Conservation (phyloP, 78 protist species). For the Dictyostelium citrinum region DNA sequence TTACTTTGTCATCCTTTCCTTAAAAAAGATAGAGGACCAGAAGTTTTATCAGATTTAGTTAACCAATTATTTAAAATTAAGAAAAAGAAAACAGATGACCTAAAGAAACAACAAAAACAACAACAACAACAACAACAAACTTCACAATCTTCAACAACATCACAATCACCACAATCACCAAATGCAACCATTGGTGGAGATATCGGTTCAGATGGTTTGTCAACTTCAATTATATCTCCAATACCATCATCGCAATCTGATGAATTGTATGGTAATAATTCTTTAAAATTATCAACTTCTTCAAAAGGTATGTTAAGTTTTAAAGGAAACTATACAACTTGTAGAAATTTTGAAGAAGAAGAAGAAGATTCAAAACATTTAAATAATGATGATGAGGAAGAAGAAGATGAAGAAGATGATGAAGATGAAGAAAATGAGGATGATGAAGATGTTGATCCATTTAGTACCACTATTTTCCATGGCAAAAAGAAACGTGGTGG, state of each 20-base stretch:
- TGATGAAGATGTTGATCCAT: slow-evolving; percentile 54
- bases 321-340: slow-evolving; percentile 55
- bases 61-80: slow-evolving; percentile 51
- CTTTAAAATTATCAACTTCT: slow-evolving; percentile 1
- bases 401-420: slow-evolving; percentile 17
- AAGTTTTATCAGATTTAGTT: slow-evolving; percentile 50
- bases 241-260: neutral
- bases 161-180: neutral
- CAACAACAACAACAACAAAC: neutral
- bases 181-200: neutral
- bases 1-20: slow-evolving; percentile 79
- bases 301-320: slow-evolving; percentile 24
- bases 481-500: neutral
- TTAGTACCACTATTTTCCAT: slow-evolving; percentile 68
- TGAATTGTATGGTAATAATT: neutral
- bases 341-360: slow-evolving; percentile 31
- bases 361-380: slow-evolving; percentile 32
- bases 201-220: neutral
- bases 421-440: neutral
- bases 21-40: slow-evolving; percentile 50
- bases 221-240: neutral
- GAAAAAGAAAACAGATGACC: slow-evolving; percentile 13
- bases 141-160: neutral
- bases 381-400: slow-evolving; percentile 11
- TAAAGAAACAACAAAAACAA: neutral